Base-by-base conservation (phyloP, 331 rosid genomes). In the Phaseolus coccineus region DNA sequence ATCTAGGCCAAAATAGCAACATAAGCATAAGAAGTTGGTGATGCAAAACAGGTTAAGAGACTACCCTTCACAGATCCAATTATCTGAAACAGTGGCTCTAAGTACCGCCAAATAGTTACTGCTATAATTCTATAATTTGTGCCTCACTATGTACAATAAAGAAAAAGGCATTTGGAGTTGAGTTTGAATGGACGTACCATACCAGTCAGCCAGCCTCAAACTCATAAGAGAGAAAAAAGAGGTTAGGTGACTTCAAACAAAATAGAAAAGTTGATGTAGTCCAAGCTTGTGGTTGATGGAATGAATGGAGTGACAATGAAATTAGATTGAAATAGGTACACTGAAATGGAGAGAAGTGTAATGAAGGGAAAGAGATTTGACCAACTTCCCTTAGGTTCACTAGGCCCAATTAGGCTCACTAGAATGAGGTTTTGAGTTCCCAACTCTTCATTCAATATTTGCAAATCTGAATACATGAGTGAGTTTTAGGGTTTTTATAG, bases 1-100 rank as follows among this genome's bases (percentile, higher is more conserved):
- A 73, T 48, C 65, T 68, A 2, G 59, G 57, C 81, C 71, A 62
- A 70, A 64, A 70, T 84, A 84, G 80, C 69, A 66, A 71, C 69
- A 77, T 71, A 84, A 80, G 74, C 87, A 84, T 30, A 71, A 76
- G 69, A 81, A 64, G 82, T 77, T 81, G 87, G 50, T 71, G 71
- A n/a, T 35, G 25, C 78, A 46, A 42, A 40, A 69, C 24, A 72
- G 82, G 80, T 76, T 73, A 76, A 76, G 78, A 53, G 61, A 51
- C 68, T 80, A 76, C n/a, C 76, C 39, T 66, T 84, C 73, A 76
- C 39, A 46, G n/a, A 77, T 75, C 69, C 27, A n/a, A n/a, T 61
- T 79, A 79, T 80, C 78, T 74, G 42, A 33, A 68, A 80, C 79
- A 79, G 84, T 68, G 7, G 64, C 44, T 12, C 53, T 12, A 28